Evolutionary conservation across 352 stramenopile genomes (phyloP), one percentile per base, ranked within the genome.

Genomic region (Phytophthora constricta): DNA sequence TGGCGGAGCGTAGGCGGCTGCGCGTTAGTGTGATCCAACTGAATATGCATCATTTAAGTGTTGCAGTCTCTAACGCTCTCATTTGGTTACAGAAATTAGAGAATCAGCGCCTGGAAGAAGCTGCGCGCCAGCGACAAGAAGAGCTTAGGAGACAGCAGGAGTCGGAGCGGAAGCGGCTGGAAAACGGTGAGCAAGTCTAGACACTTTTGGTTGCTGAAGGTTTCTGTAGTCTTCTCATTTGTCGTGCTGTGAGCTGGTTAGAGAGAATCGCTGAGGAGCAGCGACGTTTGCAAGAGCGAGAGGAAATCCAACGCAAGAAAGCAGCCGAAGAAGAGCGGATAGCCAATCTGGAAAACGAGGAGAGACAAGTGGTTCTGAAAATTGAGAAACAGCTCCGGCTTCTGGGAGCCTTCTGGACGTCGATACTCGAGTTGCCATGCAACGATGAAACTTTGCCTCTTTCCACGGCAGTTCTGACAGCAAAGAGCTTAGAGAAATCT

Each of bases 71-170:
- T 42, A 9, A 25, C 31, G 23, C 10, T 66, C 47, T 52, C 47
- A 10, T 39, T 37, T 51, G 2, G 19, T 17, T 25, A 43, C 66
- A 93, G 85, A 91, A 91, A 87, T 52, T 91, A 16, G 83, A 91
- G 61, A 88, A 91, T 41, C 68, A 91, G 62, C 82, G 70, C 10
- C 65, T 93, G 46, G 79, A 90, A 51, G 75, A 85, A 25, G 81
- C 85, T 19, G 81, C 81, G 33, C 67, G 71, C 11, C 57, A 77
- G 22, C 74, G 74, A 0, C 80, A 87, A 34, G 76, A 89, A 41
- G 79, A 87, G 20, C 57, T 80, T 1, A 68, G 52, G 19, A 42
- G 62, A 5, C 67, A 82, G 25, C 74, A 82, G 10, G 83, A 89
- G 50, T 60, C 66, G 0, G 83, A 91, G 42, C 67, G 47, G 16